Evolutionary conservation across 805 yeast species (phyloP).

Genomic region (Metschnikowia cerradonensis): DNA sequence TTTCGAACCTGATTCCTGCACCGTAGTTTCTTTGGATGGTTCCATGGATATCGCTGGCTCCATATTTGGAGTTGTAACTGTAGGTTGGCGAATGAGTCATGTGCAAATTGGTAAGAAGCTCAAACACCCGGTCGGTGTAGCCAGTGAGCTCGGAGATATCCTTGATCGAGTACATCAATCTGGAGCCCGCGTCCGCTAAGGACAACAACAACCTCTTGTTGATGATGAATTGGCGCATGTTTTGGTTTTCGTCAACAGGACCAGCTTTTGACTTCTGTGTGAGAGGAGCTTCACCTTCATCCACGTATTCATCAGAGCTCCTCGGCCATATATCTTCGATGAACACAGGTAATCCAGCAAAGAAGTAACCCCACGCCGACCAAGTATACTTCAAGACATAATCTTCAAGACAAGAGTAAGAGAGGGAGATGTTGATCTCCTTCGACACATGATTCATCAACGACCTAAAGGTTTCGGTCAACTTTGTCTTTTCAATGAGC

Average conservation of each 20-base stretch:
- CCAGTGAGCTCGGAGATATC: slow-evolving; percentile 91
- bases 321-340: slow-evolving; percentile 46
- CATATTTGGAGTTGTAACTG: slow-evolving; percentile 44
- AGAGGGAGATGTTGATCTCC: slow-evolving; percentile 56
- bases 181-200: slow-evolving; percentile 90
- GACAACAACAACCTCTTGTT: slow-evolving; percentile 88
- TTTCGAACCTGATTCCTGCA: slow-evolving; percentile 74
- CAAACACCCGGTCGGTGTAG: slow-evolving; percentile 80
- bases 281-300: slow-evolving; percentile 18
- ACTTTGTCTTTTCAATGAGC: slow-evolving; percentile 65
- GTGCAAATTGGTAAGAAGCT: slow-evolving; percentile 71
- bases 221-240: slow-evolving; percentile 84
- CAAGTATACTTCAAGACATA: slow-evolving; percentile 85
- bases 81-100: slow-evolving; percentile 67
- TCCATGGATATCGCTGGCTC: slow-evolving; percentile 60
- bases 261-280: slow-evolving; percentile 9
- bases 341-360: slow-evolving; percentile 85
- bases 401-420: slow-evolving; percentile 75
- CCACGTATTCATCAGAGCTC: slow-evolving; percentile 15
- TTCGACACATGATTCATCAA: slow-evolving; percentile 51
- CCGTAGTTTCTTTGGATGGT: slow-evolving; percentile 72
- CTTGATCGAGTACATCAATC: slow-evolving; percentile 91
- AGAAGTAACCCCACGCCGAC: slow-evolving; percentile 93
- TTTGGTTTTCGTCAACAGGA: slow-evolving; percentile 44
- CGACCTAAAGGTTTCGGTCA: slow-evolving; percentile 52